Conservation (phyloP, 768 basidiomycete genomes). For the Xanthoconium purpureum region DNA sequence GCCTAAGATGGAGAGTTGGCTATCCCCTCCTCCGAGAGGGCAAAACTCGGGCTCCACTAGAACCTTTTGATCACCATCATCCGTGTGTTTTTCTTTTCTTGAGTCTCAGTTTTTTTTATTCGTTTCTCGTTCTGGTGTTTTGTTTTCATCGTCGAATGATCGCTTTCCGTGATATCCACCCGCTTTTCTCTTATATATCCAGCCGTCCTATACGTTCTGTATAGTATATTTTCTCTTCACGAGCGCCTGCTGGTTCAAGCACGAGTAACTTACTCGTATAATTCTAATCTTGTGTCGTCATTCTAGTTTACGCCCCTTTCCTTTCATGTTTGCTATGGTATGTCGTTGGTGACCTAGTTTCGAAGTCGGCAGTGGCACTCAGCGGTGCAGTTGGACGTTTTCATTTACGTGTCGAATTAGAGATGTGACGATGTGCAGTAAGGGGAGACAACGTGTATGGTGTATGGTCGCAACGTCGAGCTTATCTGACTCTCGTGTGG, state of each 20-base stretch:
- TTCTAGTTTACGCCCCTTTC: conserved; percentile 6
- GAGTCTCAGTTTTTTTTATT: neutral
- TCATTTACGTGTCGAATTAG: neutral
- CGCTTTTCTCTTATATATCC: conserved; percentile 3
- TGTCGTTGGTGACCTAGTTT: conserved; percentile 5
- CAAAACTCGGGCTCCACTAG: conserved; percentile 32
- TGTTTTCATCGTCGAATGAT: neutral
- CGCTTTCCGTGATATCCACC: neutral
- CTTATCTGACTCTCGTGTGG: neutral
- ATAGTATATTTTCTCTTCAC: conserved; percentile 21
- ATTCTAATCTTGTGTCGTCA: conserved; percentile 25
- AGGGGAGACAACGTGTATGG: neutral
- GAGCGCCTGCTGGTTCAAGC: conserved; percentile 26
- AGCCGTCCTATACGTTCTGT: conserved; percentile 18
- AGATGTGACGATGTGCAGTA: too few species aligned
- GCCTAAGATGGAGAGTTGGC: conserved; percentile 37
- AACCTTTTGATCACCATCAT: conserved; percentile 23
- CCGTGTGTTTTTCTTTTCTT: neutral
- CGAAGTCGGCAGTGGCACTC: neutral
- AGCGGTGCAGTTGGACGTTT: neutral
- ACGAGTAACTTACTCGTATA: conserved; percentile 34
- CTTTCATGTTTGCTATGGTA: conserved; percentile 13
- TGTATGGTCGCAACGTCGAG: neutral
- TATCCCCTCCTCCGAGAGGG: conserved; percentile 28
- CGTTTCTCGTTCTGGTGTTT: neutral